Evolutionary conservation across 352 stramenopile species (phyloP), one percentile per base, ranked within the genome.

Genomic region (Hyaloperonospora arabidopsidis): DNA sequence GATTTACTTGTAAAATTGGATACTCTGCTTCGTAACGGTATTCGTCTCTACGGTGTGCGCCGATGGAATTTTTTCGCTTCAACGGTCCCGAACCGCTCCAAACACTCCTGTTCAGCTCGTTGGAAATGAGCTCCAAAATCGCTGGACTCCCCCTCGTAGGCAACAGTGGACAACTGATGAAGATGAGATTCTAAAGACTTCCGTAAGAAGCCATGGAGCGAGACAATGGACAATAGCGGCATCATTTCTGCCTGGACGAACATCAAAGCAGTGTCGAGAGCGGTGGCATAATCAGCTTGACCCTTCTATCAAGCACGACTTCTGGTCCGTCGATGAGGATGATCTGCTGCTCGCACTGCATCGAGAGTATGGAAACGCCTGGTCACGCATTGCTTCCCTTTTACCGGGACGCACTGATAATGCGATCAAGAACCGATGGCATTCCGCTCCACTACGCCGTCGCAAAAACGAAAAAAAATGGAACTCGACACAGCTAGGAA

Each of bases 241-340:
- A 8, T 80, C 72, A 1, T 65, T 78, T 36, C 46, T 93, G n/a
- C 63, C 62, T 3, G 75, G 69, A 15, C 72, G 83, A 2, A 88
- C 57, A 17, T 70, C 73, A 0, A 91, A 91, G 40, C 83, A 93
- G 48, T 91, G 78, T 19, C 72, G 83, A 4, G 81, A 90, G 22
- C 57, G 79, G 3, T 79, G 65, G 67, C 49, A 57, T 13, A 63
- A 72, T 11, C 67, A 70, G 10, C 28, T 82, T 14, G 54, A 81
- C 28, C 69, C 71, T n/a, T 41, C 55, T 2, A 76, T 84, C 47
- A 76, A 67, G 22, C 72, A 60, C 12, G 49, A 47, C 10, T 48
- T 44, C 8, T 84, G 74, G 74, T 54, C 64, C 8, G 45, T 15
- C 0, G 44, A 67, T n/a, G 74, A 84, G 47, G 68, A 81, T 38